Conservation (phyloP, 208 protist species). For the Eutreptiella sp. region DNA sequence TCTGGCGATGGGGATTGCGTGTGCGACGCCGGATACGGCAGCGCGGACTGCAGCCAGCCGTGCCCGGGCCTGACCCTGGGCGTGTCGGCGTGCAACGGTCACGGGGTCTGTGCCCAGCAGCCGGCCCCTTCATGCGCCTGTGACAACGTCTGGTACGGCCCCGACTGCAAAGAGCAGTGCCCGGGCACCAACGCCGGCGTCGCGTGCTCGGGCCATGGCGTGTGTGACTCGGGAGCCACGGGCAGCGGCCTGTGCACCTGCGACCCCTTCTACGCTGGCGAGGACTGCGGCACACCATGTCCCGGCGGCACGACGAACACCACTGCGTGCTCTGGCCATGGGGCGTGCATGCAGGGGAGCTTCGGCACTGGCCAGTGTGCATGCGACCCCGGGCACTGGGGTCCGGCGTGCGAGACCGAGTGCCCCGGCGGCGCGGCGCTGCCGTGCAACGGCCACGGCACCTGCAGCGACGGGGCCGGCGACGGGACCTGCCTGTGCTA, state of each 20-base stretch:
- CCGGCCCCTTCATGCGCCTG: conserved; percentile 1
- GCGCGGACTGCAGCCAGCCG: background rate
- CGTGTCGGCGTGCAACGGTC: background rate
- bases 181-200: background rate
- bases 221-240: conserved; percentile 8
- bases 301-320: background rate
- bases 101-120: background rate
- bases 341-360: conserved; percentile 3
- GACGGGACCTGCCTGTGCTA: background rate
- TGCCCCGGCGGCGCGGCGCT: conserved; percentile 16
- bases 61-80: conserved; percentile 2
- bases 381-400: conserved; percentile 24
- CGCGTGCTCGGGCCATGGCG: conserved; percentile 15
- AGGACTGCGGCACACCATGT: background rate
- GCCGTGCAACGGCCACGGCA: conserved; percentile 26
- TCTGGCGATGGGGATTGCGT: conserved; percentile 2
- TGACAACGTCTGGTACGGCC: background rate
- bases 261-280: background rate
- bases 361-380: background rate
- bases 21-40: conserved; percentile 11
- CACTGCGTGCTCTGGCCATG: conserved; percentile 14
- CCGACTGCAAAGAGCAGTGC: background rate
- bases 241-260: background rate
- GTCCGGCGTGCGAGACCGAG: conserved; percentile 13
- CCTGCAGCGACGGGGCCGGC: conserved; percentile 16